Conservation (phyloP, 305 asterid genomes). For the Ilex paraguariensis region DNA sequence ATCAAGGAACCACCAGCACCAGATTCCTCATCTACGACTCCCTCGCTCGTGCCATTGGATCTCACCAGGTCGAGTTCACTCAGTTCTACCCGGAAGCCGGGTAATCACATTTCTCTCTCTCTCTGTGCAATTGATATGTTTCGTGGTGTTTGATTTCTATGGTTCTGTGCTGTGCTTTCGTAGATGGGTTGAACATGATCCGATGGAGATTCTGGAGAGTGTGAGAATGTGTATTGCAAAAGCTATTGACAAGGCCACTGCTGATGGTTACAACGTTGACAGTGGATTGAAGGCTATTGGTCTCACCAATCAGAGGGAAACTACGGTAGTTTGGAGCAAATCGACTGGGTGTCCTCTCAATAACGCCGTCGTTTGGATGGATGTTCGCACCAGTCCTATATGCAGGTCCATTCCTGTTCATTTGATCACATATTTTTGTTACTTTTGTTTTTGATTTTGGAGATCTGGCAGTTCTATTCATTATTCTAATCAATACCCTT, state of each 20-base stretch:
- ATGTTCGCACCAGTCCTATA: constrained; percentile 74
- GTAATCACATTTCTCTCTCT: constrained; percentile 21
- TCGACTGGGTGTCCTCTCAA: constrained; percentile 84
- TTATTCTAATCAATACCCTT: background rate
- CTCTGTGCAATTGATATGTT: too few species aligned
- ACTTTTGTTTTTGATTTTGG: background rate
- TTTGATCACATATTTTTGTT: background rate
- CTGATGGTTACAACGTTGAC: constrained; percentile 73
- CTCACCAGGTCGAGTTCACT: constrained; percentile 82
- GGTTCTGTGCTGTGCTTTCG: background rate
- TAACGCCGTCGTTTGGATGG: constrained; percentile 99
- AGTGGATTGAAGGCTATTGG: constrained; percentile 87
- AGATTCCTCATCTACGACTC: constrained; percentile 77
- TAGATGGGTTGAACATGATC: constrained; percentile 99
- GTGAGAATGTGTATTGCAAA: constrained; percentile 69
- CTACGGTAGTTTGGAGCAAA: constrained; percentile 94
- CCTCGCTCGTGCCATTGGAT: constrained; percentile 51
- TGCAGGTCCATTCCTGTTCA: constrained; percentile 48
- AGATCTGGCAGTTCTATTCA: background rate
- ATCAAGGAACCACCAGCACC: constrained; percentile 90
- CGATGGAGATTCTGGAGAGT: constrained; percentile 85
- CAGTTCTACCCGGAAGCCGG: constrained; percentile 84
- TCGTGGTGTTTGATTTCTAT: background rate
- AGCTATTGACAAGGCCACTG: constrained; percentile 89
- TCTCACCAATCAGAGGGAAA: constrained; percentile 93